Evolutionary conservation across 345 rosid genomes (phyloP).

Genomic region (Arabis alpina): DNA sequence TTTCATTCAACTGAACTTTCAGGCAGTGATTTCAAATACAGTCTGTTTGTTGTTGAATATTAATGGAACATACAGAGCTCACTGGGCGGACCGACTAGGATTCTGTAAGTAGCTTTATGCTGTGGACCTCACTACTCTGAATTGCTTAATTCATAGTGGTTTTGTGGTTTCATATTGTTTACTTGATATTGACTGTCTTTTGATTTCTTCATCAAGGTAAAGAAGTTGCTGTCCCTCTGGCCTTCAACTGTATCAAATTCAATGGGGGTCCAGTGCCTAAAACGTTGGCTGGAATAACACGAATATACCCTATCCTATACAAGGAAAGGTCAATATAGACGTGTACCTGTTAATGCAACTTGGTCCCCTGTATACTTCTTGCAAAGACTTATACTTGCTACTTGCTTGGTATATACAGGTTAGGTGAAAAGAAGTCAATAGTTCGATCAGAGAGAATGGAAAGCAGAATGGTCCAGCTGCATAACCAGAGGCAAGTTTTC

Average conservation of each 20-base stretch:
- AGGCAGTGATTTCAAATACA: constrained; percentile 58
- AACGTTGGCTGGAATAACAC: constrained; percentile 82
- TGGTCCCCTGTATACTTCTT: constrained; percentile 21
- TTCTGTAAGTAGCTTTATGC: constrained; percentile 65
- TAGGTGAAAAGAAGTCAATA: constrained; percentile 61
- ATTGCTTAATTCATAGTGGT: constrained; percentile 8
- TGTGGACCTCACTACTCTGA: constrained; percentile 23
- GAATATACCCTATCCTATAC: constrained; percentile 87
- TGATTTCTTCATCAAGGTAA: constrained; percentile 61
- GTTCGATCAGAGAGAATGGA: constrained; percentile 92
- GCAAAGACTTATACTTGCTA: constrained; percentile 22
- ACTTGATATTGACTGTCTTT: constrained; percentile 32
- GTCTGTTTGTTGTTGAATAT: constrained; percentile 68
- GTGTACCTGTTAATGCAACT: constrained; percentile 29
- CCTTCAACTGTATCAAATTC: constrained; percentile 87
- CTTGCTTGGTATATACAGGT: constrained; percentile 47
- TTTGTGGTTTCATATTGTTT: constrained; percentile 31
- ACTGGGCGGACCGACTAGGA: constrained; percentile 92
- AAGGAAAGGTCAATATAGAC: constrained; percentile 72
- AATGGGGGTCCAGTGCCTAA: constrained; percentile 82
- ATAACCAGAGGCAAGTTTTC: constrained; percentile 47
- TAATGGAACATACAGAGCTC: constrained; percentile 95
- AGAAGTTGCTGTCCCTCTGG: constrained; percentile 67
- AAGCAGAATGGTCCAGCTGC: constrained; percentile 55
- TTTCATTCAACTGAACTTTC: constrained; percentile 42